A percentile compares a stretch with the other conserved stretches of the same genome.
phyloP scores from a whole-genome alignment of 2,329 filamentous ascomycete genomes.

The Zymoseptoria crescenta region DNA sequence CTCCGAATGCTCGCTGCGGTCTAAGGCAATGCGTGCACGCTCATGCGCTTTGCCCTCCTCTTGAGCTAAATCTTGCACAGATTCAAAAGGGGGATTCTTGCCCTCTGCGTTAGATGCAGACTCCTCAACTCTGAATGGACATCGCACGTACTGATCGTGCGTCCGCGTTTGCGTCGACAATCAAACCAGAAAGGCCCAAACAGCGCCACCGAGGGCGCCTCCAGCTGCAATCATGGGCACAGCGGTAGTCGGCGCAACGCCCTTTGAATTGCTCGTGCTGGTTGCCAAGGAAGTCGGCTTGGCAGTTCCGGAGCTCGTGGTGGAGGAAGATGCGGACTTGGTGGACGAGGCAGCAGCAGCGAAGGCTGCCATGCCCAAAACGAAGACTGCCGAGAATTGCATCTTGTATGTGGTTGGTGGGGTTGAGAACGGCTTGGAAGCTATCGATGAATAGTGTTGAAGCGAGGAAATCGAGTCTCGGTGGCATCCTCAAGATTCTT shows the following conservation, averaged over 20 bases:
- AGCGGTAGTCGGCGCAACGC: background rate
- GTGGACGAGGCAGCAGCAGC: background rate
- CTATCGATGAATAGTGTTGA: background rate
- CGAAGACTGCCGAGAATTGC: background rate
- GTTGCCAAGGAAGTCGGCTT: background rate
- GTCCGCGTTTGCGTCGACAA: background rate
- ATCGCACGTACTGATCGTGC: background rate
- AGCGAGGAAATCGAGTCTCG: background rate
- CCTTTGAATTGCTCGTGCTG: background rate
- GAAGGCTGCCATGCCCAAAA: background rate
- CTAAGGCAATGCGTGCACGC: no score
- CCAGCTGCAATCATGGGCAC: slow-evolving; percentile 1
- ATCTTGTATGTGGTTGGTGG: background rate
- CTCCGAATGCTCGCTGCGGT: no score
- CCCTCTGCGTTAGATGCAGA: background rate
- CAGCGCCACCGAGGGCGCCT: slow-evolving; percentile 1
- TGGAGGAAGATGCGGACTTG: background rate
- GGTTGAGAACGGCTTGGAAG: background rate
- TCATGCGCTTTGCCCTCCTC: background rate
- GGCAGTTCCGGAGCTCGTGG: background rate
- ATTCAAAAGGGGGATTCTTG: background rate
- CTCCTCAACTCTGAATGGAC: background rate
- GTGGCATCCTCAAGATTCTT: background rate
- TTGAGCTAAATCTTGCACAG: background rate
- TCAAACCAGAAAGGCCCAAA: background rate